A percentile compares a stretch with the other conserved stretches of the same genome.
phyloP scores from a whole-genome alignment of 2,329 filamentous ascomycete species.

The Fusarium phyllophilum region DNA sequence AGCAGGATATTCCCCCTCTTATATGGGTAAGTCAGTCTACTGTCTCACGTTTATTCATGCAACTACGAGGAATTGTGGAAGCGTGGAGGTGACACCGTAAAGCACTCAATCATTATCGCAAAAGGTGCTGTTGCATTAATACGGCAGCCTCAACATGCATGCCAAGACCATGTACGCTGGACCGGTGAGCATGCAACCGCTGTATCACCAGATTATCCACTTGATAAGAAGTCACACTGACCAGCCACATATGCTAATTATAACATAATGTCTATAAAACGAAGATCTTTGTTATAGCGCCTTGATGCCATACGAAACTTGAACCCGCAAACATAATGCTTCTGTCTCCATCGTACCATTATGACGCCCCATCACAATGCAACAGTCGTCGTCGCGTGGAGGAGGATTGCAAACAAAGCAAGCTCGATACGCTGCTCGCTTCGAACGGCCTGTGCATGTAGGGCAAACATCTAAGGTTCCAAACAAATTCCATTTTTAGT shows the following conservation, averaged over 20 bases:
- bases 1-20: not conserved
- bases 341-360: not conserved
- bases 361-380: not conserved
- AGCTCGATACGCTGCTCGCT: not conserved
- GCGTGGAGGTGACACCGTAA: not conserved
- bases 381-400: not conserved
- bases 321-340: not conserved
- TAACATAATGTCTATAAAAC: fast-evolving
- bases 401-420: not conserved
- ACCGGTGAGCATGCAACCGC: too few species aligned
- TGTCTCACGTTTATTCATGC: too few species aligned
- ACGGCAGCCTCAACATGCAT: not conserved
- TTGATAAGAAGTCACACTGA: not conserved
- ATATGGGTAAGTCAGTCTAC: not conserved
- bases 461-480: not conserved
- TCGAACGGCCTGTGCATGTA: not conserved
- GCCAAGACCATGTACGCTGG: not conserved
- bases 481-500: not conserved
- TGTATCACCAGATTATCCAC: too few species aligned
- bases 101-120: not conserved
- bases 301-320: not conserved
- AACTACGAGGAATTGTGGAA: not conserved
- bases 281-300: not conserved
- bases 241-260: fast-evolving
- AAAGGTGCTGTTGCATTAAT: not conserved